Evolutionary conservation across 768 basidiomycete genomes (phyloP).

Genomic region (Boletus pseudopeckii): DNA sequence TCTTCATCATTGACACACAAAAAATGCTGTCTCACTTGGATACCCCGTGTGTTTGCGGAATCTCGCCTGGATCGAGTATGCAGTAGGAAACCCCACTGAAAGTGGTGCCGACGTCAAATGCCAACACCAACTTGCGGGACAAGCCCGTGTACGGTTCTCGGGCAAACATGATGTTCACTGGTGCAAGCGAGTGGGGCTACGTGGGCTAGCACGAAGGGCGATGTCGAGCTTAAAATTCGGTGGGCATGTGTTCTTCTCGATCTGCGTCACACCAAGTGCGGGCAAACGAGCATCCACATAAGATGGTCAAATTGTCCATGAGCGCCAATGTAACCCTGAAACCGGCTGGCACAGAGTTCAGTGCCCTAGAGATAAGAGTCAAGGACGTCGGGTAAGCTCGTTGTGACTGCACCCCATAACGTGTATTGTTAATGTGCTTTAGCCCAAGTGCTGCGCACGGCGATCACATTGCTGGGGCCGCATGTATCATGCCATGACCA

Average conservation of each 20-base stretch:
- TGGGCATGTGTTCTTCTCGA: slow-evolving; percentile 1
- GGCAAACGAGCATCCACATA: background rate
- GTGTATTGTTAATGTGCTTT: background rate
- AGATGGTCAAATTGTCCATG: background rate
- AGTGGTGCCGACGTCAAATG: slow-evolving; percentile 33
- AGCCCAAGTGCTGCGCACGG: background rate
- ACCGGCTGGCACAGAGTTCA: background rate
- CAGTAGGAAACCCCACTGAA: slow-evolving; percentile 36
- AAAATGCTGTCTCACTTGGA: slow-evolving; percentile 12
- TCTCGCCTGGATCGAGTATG: slow-evolving; percentile 37
- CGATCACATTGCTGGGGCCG: background rate
- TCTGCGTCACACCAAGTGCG: background rate
- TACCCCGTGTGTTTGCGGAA: slow-evolving; percentile 22
- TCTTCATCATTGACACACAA: background rate
- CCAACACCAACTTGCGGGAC: slow-evolving; percentile 32
- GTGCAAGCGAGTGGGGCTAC: background rate
- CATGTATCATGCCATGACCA: background rate
- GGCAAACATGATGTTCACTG: slow-evolving; percentile 19
- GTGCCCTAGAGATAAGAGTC: background rate
- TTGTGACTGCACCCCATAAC: slow-evolving; percentile 2
- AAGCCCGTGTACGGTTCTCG: slow-evolving; percentile 34
- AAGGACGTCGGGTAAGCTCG: background rate
- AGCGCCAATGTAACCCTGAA: slow-evolving; percentile 4
- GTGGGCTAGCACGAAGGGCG: background rate
- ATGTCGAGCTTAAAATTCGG: background rate